These are phyloP conservation scores for Calonectria leucothoes DNA, from an alignment of 2,329 filamentous ascomycete genomes.

Conservation along the genomic window DNA sequence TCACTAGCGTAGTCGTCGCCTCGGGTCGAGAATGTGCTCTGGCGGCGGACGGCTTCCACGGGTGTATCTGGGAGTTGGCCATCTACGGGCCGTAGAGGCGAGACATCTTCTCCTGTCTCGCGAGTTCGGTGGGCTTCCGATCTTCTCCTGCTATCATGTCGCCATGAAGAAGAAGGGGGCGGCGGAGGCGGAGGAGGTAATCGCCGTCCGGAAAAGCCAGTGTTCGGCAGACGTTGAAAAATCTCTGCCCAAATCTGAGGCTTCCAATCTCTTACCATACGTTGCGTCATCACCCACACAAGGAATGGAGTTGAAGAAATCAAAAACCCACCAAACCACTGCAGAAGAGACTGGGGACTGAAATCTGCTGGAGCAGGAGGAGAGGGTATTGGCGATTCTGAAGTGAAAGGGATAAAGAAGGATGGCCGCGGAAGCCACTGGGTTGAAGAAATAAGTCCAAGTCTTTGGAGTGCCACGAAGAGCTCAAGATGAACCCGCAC, in stretches of 20 bases:
- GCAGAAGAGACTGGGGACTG: constrained; percentile 50
- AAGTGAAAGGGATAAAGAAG: constrained; percentile 68
- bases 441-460: constrained; percentile 57
- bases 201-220: constrained; percentile 42
- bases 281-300: constrained; percentile 57
- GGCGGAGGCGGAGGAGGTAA: constrained; percentile 32
- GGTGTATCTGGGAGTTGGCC: constrained; percentile 43
- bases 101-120: constrained; percentile 36
- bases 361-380: constrained; percentile 57
- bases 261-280: constrained; percentile 50
- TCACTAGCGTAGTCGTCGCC: constrained; percentile 66
- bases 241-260: constrained; percentile 53
- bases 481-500: constrained; percentile 63
- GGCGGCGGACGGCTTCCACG: constrained; percentile 52
- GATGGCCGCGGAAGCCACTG: constrained; percentile 56
- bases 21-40: constrained; percentile 60
- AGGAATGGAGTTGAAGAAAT: constrained; percentile 60
- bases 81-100: constrained; percentile 46
- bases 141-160: constrained; percentile 28
- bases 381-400: constrained; percentile 60
- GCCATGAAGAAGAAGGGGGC: constrained; percentile 34
- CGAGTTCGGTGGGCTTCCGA: constrained; percentile 34
- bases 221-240: constrained; percentile 54
- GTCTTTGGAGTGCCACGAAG: constrained; percentile 63
- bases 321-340: constrained; percentile 57